These are phyloP conservation scores for Neovahlkampfia damariscottae DNA, from an alignment of 78 protist species.

Conservation along the genomic window DNA sequence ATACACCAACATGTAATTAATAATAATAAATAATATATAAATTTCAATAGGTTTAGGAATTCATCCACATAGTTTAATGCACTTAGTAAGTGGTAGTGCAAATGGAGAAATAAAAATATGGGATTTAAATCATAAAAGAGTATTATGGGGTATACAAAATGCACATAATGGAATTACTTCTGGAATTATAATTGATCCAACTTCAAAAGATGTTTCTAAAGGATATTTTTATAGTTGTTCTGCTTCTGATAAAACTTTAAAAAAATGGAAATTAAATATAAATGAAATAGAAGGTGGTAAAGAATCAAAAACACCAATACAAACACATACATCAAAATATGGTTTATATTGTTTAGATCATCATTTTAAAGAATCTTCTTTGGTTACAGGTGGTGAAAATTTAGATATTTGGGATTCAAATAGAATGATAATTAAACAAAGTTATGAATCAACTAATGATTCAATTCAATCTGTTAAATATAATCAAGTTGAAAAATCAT, in stretches of 20 bases:
- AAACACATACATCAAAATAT: conserved; percentile 1
- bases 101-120: conserved; percentile 36
- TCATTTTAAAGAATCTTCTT: conserved; percentile 20
- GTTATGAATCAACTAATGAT: conserved; percentile 71
- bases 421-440: conserved; percentile 55
- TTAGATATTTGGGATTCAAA: conserved; percentile 49
- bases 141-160: background rate
- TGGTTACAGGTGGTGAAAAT: conserved; percentile 38
- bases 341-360: conserved; percentile 34
- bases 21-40: no score
- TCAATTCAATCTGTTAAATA: conserved; percentile 47
- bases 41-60: no score
- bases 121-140: background rate
- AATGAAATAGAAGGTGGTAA: background rate
- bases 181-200: background rate
- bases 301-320: conserved; percentile 11
- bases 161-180: background rate
- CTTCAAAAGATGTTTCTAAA: no score
- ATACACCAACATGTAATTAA: conserved; percentile 51
- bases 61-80: no score
- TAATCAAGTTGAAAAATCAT: conserved; percentile 59
- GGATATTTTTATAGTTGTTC: background rate
- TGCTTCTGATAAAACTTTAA: background rate
- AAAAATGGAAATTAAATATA: background rate
- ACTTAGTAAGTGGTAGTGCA: conserved; percentile 16